phyloP scores from a whole-genome alignment of 768 basidiomycete genomes.

The Auricularia heimuer region DNA sequence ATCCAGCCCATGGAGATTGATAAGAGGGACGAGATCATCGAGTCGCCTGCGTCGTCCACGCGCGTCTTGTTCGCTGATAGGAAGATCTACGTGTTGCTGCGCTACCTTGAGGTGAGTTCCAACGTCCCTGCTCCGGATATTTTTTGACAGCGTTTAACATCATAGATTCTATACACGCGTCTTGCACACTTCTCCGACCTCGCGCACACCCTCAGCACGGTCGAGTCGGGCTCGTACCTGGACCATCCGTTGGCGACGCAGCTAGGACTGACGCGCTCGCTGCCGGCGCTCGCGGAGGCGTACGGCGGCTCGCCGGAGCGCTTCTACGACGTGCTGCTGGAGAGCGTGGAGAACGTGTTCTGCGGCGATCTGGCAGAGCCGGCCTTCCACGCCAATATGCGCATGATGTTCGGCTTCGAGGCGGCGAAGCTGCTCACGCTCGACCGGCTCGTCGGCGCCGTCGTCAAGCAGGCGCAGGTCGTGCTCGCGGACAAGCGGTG shows the following conservation, averaged over 20 bases:
- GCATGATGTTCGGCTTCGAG: conserved; percentile 71
- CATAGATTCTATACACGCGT: conserved; percentile 80
- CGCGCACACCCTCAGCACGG: conserved; percentile 47
- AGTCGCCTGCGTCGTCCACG: neutral
- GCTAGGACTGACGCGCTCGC: conserved; percentile 44
- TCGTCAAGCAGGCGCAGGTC: conserved; percentile 91
- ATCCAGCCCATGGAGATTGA: conserved; percentile 15
- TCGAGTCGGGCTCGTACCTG: conserved; percentile 54
- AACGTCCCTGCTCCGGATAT: neutral
- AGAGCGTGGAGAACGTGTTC: conserved; percentile 87
- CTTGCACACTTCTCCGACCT: conserved; percentile 78
- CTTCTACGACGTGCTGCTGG: conserved; percentile 82
- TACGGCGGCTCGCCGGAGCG: conserved; percentile 20
- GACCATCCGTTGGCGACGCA: conserved; percentile 76
- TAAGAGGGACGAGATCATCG: conserved; percentile 1
- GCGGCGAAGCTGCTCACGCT: conserved; percentile 54
- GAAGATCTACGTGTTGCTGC: conserved; percentile 82
- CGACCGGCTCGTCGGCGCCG: conserved; percentile 80
- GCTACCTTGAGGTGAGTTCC: conserved; percentile 73
- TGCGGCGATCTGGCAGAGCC: conserved; percentile 85
- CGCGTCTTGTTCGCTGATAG: conserved; percentile 75
- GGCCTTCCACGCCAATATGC: conserved; percentile 92
- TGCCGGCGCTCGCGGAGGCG: conserved; percentile 1
- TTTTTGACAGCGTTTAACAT: neutral
- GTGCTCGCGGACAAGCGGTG: conserved; percentile 77